These are phyloP conservation scores for Rhizopogon vesiculosus DNA, from an alignment of 768 basidiomycete species.

Conservation along the genomic window DNA sequence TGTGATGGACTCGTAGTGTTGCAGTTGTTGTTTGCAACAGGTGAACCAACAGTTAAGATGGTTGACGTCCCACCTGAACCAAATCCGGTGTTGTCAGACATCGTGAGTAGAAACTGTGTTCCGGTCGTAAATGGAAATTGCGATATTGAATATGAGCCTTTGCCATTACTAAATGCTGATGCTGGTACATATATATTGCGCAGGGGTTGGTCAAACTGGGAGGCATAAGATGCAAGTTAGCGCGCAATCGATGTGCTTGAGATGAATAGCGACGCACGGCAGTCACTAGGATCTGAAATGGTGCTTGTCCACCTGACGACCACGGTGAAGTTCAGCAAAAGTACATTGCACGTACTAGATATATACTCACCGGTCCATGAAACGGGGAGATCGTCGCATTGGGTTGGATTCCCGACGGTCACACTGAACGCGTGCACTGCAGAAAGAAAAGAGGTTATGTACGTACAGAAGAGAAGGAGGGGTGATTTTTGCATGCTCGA, in stretches of 20 bases:
- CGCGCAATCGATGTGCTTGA: not conserved
- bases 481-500: conserved; percentile 21
- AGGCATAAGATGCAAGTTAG: not conserved
- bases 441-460: conserved; percentile 15
- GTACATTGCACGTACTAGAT: not conserved
- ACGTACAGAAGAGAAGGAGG: conserved; percentile 15
- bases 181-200: conserved; percentile 51
- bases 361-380: conserved; percentile 54
- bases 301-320: conserved; percentile 49
- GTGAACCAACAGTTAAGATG: conserved; percentile 42
- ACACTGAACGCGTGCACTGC: conserved; percentile 38
- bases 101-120: conserved; percentile 46
- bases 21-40: conserved; percentile 40
- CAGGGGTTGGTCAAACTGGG: conserved; percentile 49
- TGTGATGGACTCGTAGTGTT: conserved; percentile 40
- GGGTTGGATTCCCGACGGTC: conserved; percentile 42
- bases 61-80: conserved; percentile 56
- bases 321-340: not conserved
- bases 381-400: conserved; percentile 57
- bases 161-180: conserved; percentile 46
- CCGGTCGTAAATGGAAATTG: conserved; percentile 37
- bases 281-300: conserved; percentile 43
- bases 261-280: conserved; percentile 36
- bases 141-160: conserved; percentile 44
- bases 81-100: conserved; percentile 72